Base-by-base conservation (phyloP, 306 rosid genomes). In the Pyrus betulifolia region DNA sequence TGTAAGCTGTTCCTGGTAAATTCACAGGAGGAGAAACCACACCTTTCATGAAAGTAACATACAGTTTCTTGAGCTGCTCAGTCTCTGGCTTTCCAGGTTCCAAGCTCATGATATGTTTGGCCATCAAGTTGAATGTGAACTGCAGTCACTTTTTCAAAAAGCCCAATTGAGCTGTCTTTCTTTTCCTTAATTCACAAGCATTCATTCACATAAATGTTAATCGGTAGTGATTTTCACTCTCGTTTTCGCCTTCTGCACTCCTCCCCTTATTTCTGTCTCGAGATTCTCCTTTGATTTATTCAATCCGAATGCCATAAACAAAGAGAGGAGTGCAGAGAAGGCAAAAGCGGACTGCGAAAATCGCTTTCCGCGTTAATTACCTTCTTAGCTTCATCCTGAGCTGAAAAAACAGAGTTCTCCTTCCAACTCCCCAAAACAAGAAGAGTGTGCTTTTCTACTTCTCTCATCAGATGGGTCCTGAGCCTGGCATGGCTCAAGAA, bases 41-140 rank as follows among this genome's bases (percentile, higher is more conserved):
- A 30, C 99, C 99, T 65, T 91, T 95, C 98, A 95, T 95, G 82
- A 95, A 95, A 80, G 97, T 91, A 51, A 89, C 88, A 76, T 95
- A 95, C 82, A 87, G 88, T 74, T 86, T 86, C 87, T 92, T 95
- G 21, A 95, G 75, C 83, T 87, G 84, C 87, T 95, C 97, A 66
- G 99, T 91, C 77, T 95, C 99, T 2, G 83, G 79, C 72, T 76
- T 80, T 74, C 96, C 96, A 66, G 99, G 97, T 79, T 95, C 96
- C 86, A 95, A 57, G 84, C 92, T 92, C 97, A 95, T 86, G 75
- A 92, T 95, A 59, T 95, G 97, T 44, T 89, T 90, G 6, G 97
- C 99, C 99, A 95, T 92, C 75, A 95, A 85, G 78, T 95, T 89
- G 82, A 95, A 95, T 46, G 99, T 92, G 85, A 95, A 90, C 99